Percentiles rank a stretch among this genome's conserved stretches.
Evolutionary conservation across 2,329 filamentous ascomycete species (phyloP).

Genomic region (Fusarium verrucosum): DNA sequence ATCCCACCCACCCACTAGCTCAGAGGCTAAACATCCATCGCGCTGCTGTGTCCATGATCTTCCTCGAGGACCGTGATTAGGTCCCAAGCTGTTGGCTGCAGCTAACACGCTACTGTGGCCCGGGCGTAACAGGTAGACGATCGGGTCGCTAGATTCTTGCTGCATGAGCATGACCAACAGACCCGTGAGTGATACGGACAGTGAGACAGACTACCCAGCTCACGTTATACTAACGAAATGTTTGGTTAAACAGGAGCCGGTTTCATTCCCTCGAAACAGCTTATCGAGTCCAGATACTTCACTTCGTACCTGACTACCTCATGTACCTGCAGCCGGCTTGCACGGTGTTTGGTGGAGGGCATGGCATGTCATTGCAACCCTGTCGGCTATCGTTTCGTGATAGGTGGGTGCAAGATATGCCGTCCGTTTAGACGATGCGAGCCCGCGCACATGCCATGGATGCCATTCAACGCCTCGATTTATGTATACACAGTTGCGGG

Average conservation of each 20-base stretch:
- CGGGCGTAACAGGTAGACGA: slow-evolving; percentile 22
- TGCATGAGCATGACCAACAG: slow-evolving; percentile 2
- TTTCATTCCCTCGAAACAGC: slow-evolving; percentile 45
- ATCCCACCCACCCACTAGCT: not conserved
- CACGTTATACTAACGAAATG: slow-evolving; percentile 21
- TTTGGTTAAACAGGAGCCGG: slow-evolving; percentile 45
- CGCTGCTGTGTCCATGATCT: slow-evolving; percentile 23
- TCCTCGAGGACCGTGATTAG: slow-evolving; percentile 32
- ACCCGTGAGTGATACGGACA: not conserved
- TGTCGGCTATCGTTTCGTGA: slow-evolving; percentile 36
- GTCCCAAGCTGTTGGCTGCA: slow-evolving; percentile 30
- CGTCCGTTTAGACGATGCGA: slow-evolving; percentile 37
- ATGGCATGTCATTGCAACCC: slow-evolving; percentile 26
- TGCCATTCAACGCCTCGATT: slow-evolving; percentile 29
- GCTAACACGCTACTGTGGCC: slow-evolving; percentile 19
- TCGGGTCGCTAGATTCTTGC: not conserved
- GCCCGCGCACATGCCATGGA: slow-evolving; percentile 35
- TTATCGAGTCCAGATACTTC: not conserved
- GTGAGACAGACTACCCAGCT: not conserved
- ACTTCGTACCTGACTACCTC: no score
- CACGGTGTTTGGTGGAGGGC: slow-evolving; percentile 28
- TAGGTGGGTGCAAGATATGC: slow-evolving; percentile 46
- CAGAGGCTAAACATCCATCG: slow-evolving; percentile 13
- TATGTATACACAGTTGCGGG: slow-evolving; percentile 29
- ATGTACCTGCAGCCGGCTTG: slow-evolving; percentile 12